Base-by-base conservation (phyloP, 805 yeast species). In the Brettanomyces sp. region DNA sequence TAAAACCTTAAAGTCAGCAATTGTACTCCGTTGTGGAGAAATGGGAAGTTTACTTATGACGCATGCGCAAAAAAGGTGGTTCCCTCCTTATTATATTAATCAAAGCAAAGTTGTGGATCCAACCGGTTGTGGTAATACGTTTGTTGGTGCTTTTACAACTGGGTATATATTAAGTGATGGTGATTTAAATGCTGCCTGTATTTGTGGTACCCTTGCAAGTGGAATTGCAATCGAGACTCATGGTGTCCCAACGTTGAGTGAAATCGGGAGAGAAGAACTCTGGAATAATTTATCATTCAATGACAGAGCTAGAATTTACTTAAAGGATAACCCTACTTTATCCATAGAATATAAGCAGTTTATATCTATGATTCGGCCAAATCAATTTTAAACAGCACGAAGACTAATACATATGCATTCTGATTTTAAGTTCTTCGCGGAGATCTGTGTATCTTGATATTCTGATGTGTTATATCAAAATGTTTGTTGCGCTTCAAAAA, bases 81-180 rank as follows among this genome's bases (percentile, higher is more conserved):
- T 78, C 22, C 90, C 93, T 0, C 86, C 96, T 1, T 91, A 83
- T 60, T 95, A 89, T 57, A 28, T 37, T 21, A 55, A 56, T 3
- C 59, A 56, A 52, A 68, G 56, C 56, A 62, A 66, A 28, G 87
- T 91, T 0, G 77, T 90, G 4, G 99, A 91, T 62, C 90, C 98
- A 1, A 91, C 98, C 0, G 98, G 97, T 0, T 97, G 97, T 6
- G 99, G 99, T 11, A 97, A 91, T 59, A 84, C 97, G 0, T 91
- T 89, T 62, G 75, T 91, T 45, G 98, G 97, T 3, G 95, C 85
- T 0, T 69, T 89, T n/a, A 74, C 82, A 8, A 66, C 82, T 2
- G 93, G 80, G 0, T 77, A 74, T 51, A 66, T 74, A 1, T 58
- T 80, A 43, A 64, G 77, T 51, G 37, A 63, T 30, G 63, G 69